Evolutionary conservation across 352 stramenopile species (phyloP), one percentile per base, ranked within the genome.

Genomic region (Pythium guiyangense): DNA sequence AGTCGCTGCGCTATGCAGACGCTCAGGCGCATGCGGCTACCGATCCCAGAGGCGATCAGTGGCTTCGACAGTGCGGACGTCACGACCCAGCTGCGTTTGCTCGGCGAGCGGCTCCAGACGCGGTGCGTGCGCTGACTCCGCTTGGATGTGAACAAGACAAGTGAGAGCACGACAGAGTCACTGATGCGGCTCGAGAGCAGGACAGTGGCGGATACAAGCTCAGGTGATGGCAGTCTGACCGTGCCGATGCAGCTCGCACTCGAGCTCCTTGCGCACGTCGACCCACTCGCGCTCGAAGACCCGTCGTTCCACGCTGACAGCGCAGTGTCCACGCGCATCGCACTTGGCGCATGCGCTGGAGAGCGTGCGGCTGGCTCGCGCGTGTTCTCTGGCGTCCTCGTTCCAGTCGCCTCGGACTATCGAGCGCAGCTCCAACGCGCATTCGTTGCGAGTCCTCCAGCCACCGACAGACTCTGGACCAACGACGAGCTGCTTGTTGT

Each of bases 231-330:
- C 25, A 22, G 29, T 20, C 35, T 51, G 2, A 50, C 52, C n/a
- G 17, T 60, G n/a, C 18, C 59, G 17, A 64, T 55, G 59, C 43
- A 40, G 20, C 46, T 64, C 20, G 59, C 59, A 18, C 25, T 60
- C 10, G 58, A 60, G 15, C 46, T 60, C n/a, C 26, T 64, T 17
- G 5, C 25, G n/a, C 14, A 48, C 6, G 25, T 37, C 27, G 31
- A 20, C 15, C 6, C 26, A 11, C 5, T 47, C 22, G 9, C 15
- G 35, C 18, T 43, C 4, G 1, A 9, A 4, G 29, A 22, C 22
- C 11, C 27, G 12, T 15, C 14, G 12, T 52, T 50, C n/a, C 14
- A 14, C 29, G 15, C 49, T 10, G 39, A 54, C 20, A 49, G n/a
- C 12, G 26, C 40, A 17, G 2, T 60, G 25, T 14, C 14, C 0